Percentiles rank a stretch among this genome's conserved stretches.
phyloP scores from a whole-genome alignment of 75 land plant species.

The Pinus taeda region DNA sequence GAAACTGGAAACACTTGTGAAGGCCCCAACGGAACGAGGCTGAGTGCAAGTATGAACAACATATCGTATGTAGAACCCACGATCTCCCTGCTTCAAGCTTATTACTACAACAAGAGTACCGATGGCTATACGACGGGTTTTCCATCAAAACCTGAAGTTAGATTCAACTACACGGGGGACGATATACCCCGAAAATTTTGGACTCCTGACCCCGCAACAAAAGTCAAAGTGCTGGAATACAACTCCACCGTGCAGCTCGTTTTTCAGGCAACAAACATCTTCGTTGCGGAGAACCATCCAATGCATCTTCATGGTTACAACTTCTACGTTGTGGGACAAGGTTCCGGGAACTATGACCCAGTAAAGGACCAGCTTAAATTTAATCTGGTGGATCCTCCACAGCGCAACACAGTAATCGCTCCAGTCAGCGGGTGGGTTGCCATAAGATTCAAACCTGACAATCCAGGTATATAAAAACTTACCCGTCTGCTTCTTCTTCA shows the following conservation, averaged over 20 bases:
- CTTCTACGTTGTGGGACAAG: conserved; percentile 34
- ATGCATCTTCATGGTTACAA: conserved; percentile 38
- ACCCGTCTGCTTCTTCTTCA: too few relatives aligned
- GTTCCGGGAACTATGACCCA: conserved; percentile 22
- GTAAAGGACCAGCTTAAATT: too few relatives aligned
- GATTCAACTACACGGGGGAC: conserved; percentile 30
- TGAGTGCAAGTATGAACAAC: conserved; percentile 45
- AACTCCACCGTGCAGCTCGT: conserved; percentile 29
- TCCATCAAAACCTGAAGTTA: conserved; percentile 12
- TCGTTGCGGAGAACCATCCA: conserved; percentile 29
- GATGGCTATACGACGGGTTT: conserved; percentile 27
- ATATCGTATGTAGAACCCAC: conserved; percentile 39
- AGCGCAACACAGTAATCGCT: too few relatives aligned
- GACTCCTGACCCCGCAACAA: conserved; percentile 8
- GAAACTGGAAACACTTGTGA: conserved; percentile 25
- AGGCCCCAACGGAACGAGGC: conserved; percentile 29
- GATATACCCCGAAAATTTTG: conserved; percentile 12
- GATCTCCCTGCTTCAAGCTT: conserved; percentile 30
- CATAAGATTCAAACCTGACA: too few relatives aligned
- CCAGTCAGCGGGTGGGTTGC: too few relatives aligned
- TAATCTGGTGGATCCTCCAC: too few relatives aligned
- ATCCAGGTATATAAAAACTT: too few relatives aligned
- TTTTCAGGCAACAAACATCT: conserved; percentile 24
- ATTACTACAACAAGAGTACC: conserved; percentile 12
- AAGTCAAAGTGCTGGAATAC: conserved; percentile 14